phyloP scores from a whole-genome alignment of 2,329 filamentous ascomycete species.

The Ophiostoma perfectum region DNA sequence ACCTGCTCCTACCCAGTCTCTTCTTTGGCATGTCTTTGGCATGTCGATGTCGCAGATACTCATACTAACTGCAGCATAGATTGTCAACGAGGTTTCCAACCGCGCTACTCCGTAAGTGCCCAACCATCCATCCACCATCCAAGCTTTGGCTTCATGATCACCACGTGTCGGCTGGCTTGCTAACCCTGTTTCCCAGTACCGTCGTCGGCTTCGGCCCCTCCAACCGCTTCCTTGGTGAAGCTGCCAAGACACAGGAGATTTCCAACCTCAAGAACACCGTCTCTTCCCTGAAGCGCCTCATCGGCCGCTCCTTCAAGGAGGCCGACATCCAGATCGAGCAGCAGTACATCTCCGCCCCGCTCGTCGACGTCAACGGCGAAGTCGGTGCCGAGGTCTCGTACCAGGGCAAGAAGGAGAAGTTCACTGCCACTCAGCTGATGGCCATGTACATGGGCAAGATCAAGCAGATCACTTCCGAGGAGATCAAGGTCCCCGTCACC shows the following conservation, averaged over 20 bases:
- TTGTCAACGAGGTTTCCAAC: constrained; percentile 99
- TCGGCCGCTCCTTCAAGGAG: constrained; percentile 78
- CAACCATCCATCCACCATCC: constrained; percentile 9
- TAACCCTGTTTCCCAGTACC: constrained; percentile 34
- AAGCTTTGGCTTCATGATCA: no score
- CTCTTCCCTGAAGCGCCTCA: constrained; percentile 83
- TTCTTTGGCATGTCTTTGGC: no score
- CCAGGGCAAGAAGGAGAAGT: constrained; percentile 89
- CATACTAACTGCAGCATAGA: constrained; percentile 49
- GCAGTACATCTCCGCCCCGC: constrained; percentile 76
- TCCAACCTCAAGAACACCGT: constrained; percentile 99
- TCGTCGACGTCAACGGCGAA: constrained; percentile 88
- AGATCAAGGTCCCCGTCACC: constrained; percentile 84
- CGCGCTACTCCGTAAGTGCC: constrained; percentile 86
- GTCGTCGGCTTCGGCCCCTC: constrained; percentile 94
- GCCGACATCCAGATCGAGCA: constrained; percentile 92
- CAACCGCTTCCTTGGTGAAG: constrained; percentile 87
- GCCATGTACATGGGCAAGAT: constrained; percentile 96
- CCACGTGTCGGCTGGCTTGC: not conserved
- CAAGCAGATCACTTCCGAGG: constrained; percentile 76
- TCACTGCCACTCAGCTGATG: constrained; percentile 87
- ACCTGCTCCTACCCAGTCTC: no score
- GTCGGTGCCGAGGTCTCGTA: constrained; percentile 92
- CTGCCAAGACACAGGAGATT: constrained; percentile 97
- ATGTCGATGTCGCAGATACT: not conserved